Evolutionary conservation across 345 rosid genomes (phyloP).

Genomic region (Gossypium thurberi): DNA sequence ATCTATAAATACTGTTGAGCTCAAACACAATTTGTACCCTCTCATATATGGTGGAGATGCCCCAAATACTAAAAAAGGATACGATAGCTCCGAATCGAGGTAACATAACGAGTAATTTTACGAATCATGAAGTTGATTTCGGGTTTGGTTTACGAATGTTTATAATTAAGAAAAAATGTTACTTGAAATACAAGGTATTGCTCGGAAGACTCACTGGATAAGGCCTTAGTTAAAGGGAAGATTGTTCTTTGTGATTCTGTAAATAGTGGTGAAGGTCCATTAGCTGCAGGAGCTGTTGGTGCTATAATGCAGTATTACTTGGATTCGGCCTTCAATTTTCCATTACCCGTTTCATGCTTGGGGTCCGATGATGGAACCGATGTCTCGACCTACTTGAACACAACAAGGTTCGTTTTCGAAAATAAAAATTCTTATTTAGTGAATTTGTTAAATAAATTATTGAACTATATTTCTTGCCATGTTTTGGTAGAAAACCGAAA

Average conservation of each 20-base stretch:
- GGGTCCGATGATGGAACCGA: background rate
- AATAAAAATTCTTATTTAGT: too few relatives aligned
- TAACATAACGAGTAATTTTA: background rate
- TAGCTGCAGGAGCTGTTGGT: background rate
- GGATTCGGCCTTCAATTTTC: background rate
- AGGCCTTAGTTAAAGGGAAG: background rate
- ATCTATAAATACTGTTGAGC: constrained; percentile 8
- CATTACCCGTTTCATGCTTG: constrained; percentile 1
- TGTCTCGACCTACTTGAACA: background rate
- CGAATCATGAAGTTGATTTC: background rate
- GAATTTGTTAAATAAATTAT: background rate
- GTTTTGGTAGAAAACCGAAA: background rate
- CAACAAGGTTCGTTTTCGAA: background rate
- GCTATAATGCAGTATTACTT: background rate
- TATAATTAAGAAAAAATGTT: background rate
- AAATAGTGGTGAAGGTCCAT: background rate
- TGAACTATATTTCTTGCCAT: background rate
- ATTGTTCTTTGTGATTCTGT: background rate
- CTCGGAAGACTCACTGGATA: background rate
- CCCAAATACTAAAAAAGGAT: background rate
- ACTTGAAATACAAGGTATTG: constrained; percentile 4
- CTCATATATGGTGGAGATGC: constrained; percentile 11
- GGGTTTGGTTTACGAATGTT: background rate
- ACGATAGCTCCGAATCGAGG: background rate
- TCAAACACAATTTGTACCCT: constrained; percentile 8